Percentiles rank a stretch among this genome's conserved stretches.
phyloP scores from a whole-genome alignment of 2,329 filamentous ascomycete genomes.

The Truncatella angustata region DNA sequence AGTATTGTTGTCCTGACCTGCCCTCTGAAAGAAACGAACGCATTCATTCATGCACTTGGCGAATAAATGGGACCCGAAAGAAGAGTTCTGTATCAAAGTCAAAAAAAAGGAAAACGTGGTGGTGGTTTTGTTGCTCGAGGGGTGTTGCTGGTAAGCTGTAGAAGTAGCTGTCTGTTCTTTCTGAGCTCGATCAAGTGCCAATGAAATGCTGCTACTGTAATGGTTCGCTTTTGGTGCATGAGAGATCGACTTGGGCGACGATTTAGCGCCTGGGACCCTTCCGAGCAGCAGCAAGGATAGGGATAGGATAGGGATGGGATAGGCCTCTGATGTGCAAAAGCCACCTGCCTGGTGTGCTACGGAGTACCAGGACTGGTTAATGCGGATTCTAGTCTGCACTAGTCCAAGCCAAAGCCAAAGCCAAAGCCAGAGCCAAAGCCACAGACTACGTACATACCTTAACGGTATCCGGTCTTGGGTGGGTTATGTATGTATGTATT shows the following conservation, averaged over 20 bases:
- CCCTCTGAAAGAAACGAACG: not conserved
- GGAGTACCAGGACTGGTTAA: too few relatives aligned
- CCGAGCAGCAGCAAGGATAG: conserved; percentile 1
- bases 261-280: conserved; percentile 7
- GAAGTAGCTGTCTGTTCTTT: not conserved
- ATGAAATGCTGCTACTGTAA: not conserved
- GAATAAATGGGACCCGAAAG: not conserved
- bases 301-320: not conserved
- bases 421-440: too few relatives aligned
- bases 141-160: too few relatives aligned
- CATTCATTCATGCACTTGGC: not conserved
- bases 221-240: not conserved
- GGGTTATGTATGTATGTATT: too few relatives aligned
- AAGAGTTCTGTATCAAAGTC: too few relatives aligned
- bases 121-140: too few relatives aligned
- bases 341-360: too few relatives aligned
- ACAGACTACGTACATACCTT: too few relatives aligned
- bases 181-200: not conserved
- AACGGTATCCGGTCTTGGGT: too few relatives aligned
- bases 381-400: too few relatives aligned
- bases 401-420: too few relatives aligned
- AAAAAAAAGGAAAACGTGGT: too few relatives aligned
- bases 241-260: not conserved
- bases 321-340: not conserved
- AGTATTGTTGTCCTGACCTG: not conserved